These are phyloP conservation scores for Angophora floribunda DNA, from an alignment of 345 rosid genomes.

Conservation along the genomic window DNA sequence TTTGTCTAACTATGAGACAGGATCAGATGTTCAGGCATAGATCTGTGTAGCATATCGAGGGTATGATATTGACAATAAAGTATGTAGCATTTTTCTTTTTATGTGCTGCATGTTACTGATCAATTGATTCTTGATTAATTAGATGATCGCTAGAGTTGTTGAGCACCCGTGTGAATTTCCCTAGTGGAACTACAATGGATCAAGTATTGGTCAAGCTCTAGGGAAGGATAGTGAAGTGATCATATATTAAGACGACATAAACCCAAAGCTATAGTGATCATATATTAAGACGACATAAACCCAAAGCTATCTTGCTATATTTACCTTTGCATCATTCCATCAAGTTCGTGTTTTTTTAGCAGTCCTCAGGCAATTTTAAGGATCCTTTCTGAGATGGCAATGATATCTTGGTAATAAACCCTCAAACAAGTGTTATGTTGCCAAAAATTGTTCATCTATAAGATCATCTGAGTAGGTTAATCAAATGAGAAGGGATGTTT, in stretches of 20 bases:
- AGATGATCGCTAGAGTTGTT: background rate
- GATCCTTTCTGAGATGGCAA: conserved; percentile 74
- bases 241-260: background rate
- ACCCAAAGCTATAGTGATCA: background rate
- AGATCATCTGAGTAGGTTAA: background rate
- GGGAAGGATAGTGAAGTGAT: background rate
- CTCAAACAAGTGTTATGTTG: background rate
- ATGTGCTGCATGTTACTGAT: background rate
- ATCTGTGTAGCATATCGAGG: rapidly evolving
- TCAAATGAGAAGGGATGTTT: background rate
- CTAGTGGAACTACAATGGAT: background rate
- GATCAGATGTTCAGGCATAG: conserved; percentile 8
- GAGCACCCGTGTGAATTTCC: rapidly evolving
- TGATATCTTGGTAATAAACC: conserved; percentile 62
- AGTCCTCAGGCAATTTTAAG: no score
- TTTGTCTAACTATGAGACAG: conserved; percentile 15
- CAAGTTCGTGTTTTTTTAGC: no score
- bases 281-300: no score
- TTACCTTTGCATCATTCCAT: conserved; percentile 6
- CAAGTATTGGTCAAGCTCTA: rapidly evolving
- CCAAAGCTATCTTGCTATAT: no score
- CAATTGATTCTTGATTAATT: background rate
- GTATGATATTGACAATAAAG: background rate
- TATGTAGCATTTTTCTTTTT: no score
- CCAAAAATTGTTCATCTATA: background rate